Evolutionary conservation across 495 filamentous ascomycete genomes (phyloP), one percentile per base, ranked within the genome.

Genomic region (Sporormia fimetaria): DNA sequence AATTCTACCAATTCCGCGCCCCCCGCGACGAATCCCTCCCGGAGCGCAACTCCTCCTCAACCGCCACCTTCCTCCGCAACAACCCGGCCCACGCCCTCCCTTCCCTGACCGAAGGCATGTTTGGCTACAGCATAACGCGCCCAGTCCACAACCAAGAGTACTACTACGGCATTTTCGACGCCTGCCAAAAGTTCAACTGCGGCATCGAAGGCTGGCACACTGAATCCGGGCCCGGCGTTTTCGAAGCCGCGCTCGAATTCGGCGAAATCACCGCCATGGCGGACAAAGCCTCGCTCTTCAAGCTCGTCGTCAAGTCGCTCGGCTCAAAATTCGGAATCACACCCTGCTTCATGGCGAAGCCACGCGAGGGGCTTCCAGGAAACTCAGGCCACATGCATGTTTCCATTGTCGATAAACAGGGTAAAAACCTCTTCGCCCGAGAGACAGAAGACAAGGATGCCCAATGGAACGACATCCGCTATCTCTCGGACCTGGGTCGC

Each of bases 271-370:
- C 70, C 21, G 65, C 79, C 32, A 94, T 93, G 84, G 90, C 90
- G 0, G 90, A 96, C 55, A 78, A 79, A 52, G 87, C 90, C 7
- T 74, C 75, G 21, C 66, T 98, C 2, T 98, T 98, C 73, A 98
- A 98, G 75, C 87, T 57, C 43, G 75, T 81, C 4, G 85, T 92
- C 37, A 94, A 92, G 61, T 81, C 82, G 1, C 69, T 93, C 21
- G 85, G 81, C 11, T 80, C 71, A 30, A 82, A 82, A 57, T 80
- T 83, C 61, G 86, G 84, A 30, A 94, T 96, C 53, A 94, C 83
- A 0, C 90, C 90, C 0, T 88, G 84, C 57, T 98, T 98, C 66
- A 98, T 98, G 90, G 90, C 90, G n/a, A 98, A 96, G 58, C 90
- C 90, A 3, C 74, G 80, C 30, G 73, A 90, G 52, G 85, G 85